Conservation (phyloP, 23 red algal species). For the Chondrus crispus region DNA sequence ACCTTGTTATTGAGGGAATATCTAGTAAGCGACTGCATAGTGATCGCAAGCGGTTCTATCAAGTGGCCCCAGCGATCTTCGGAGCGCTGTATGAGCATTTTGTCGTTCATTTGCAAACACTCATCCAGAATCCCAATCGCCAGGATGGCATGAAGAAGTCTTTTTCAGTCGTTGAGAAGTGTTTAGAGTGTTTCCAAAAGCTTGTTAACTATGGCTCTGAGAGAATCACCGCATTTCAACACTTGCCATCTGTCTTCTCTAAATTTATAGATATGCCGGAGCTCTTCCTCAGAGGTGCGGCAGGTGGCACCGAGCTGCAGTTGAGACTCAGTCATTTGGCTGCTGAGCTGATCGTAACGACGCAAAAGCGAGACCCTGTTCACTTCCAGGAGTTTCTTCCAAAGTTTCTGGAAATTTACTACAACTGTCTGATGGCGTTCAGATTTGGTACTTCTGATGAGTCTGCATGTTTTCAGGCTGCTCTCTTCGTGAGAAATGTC, state of each 20-base stretch:
- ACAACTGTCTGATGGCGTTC: constrained; percentile 4
- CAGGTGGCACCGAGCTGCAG: constrained; percentile 17
- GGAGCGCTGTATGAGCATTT: constrained; percentile 39
- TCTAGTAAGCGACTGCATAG: constrained; percentile 41
- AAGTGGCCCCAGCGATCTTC: constrained; percentile 41
- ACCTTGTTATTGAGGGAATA: constrained; percentile 54
- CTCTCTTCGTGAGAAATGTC: constrained; percentile 35
- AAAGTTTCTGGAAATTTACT: constrained; percentile 55
- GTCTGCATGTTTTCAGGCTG: constrained; percentile 39
- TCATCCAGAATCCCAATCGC: background rate
- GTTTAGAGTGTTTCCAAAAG: constrained; percentile 44
- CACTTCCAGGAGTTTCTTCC: constrained; percentile 44
- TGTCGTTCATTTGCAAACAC: constrained; percentile 3
- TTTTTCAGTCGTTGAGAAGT: constrained; percentile 18
- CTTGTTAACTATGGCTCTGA: constrained; percentile 38
- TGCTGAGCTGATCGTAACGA: constrained; percentile 40
- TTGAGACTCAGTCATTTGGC: constrained; percentile 36
- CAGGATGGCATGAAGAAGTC: background rate
- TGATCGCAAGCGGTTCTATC: constrained; percentile 37
- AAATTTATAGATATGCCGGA: constrained; percentile 41
- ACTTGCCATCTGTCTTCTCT: background rate
- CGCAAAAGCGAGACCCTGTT: constrained; percentile 46
- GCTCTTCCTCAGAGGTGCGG: constrained; percentile 21
- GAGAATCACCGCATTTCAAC: background rate
- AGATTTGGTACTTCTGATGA: constrained; percentile 17